Base-by-base conservation (phyloP, 352 stramenopile species). In the Globisporangium megalacanthum region DNA sequence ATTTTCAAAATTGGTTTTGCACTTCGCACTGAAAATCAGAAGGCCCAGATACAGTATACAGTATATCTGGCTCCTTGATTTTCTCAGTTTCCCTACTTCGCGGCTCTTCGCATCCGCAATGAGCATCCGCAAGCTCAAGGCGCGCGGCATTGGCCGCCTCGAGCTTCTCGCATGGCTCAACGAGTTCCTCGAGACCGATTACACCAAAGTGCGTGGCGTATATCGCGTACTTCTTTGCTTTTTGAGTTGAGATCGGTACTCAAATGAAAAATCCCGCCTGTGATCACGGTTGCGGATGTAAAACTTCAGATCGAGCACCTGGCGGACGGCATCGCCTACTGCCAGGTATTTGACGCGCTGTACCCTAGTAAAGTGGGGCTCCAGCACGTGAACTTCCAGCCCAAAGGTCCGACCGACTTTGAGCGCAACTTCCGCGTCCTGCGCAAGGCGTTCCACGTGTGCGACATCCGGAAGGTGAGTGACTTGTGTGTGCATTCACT, bases 121-220 rank as follows among this genome's bases (percentile, higher is more conserved):
- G 82, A 88, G 77, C 54, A 77, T 92, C n/a, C 75, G 75, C 4
- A 81, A 85, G 50, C 73, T 92, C 31, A 92, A 92, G 53, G 77
- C 77, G 51, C 70, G 82, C 39, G 82, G 82, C 42, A 88, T 92
- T 49, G 82, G 82, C 2, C 76, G 82, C 8, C 67, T 92, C n/a
- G 79, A 92, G 64, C 68, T 92, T 11, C 78, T 92, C 37, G 73
- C 68, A 35, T 92, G 82, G 82, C 60, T 92, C 31, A 92, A 92
- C 55, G 79, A 88, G 64, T 86, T 90, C 19, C 66, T 92, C 5
- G 75, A 89, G 72, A 89, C 82, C 13, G 82, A 92, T 51, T 92
- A 92, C 57, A 92, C 78, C 33, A 92, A 92, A 61, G 75, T 83
- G 50, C 31, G 45, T 37, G 44, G 2, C 17, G 15, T 19, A 6